A percentile compares a stretch with the other conserved stretches of the same genome.
These are phyloP conservation scores for Solanum piurae DNA, from an alignment of 257 asterid genomes.

Conservation along the genomic window DNA sequence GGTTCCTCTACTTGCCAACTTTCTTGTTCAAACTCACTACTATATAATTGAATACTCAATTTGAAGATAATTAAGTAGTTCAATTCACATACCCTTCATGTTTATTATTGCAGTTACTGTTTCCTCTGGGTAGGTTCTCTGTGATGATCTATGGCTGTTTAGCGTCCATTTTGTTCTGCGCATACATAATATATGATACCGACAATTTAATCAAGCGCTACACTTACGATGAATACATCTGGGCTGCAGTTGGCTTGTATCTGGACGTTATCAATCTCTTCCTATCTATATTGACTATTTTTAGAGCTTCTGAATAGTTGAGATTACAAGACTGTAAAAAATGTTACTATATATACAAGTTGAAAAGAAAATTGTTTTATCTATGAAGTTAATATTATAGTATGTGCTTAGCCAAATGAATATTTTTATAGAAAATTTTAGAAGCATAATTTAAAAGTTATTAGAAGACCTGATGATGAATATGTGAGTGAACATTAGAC, in stretches of 20 bases:
- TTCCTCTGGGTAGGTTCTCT: slow-evolving; percentile 36
- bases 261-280: slow-evolving; percentile 49
- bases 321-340: too few relatives aligned
- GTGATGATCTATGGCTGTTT: slow-evolving; percentile 29
- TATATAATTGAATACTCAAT: too few relatives aligned
- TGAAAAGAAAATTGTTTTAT: neutral
- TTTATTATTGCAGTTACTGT: slow-evolving; percentile 29
- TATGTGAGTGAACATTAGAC: neutral
- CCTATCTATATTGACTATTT: slow-evolving; percentile 13
- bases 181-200: slow-evolving; percentile 41
- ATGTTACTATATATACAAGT: neutral
- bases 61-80: too few relatives aligned
- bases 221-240: slow-evolving; percentile 40
- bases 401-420: too few relatives aligned
- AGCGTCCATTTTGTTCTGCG: slow-evolving; percentile 27
- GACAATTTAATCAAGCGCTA: slow-evolving; percentile 36
- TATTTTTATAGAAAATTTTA: too few relatives aligned
- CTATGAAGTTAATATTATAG: too few relatives aligned
- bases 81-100: neutral
- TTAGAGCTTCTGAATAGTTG: slow-evolving; percentile 11
- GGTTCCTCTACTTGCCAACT: slow-evolving; percentile 10
- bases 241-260: slow-evolving; percentile 48
- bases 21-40: too few relatives aligned
- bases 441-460: too few relatives aligned
- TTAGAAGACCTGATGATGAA: neutral